These are phyloP conservation scores for Avicennia marina DNA, from an alignment of 257 asterid genomes.

Conservation along the genomic window DNA sequence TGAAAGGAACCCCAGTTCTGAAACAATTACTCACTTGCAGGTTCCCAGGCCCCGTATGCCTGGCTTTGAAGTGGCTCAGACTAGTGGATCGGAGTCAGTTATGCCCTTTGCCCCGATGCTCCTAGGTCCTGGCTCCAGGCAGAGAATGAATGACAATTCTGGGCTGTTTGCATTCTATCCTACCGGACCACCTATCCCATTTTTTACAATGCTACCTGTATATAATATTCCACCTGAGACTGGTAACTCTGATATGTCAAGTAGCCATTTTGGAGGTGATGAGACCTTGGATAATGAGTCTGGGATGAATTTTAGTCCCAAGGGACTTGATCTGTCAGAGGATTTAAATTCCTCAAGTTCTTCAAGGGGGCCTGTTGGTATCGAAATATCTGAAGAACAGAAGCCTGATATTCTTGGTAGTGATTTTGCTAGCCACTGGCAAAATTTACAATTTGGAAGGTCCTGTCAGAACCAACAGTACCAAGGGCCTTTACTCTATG, in stretches of 20 bases:
- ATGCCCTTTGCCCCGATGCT: conserved; percentile 76
- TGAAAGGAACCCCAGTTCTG: conserved; percentile 51
- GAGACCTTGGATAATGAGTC: conserved; percentile 45
- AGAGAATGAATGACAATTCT: conserved; percentile 57
- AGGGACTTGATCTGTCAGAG: conserved; percentile 52
- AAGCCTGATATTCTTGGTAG: conserved; percentile 81
- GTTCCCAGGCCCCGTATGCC: conserved; percentile 47
- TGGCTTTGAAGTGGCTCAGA: conserved; percentile 62
- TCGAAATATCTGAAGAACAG: conserved; percentile 44
- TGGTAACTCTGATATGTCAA: conserved; percentile 50
- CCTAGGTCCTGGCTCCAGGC: conserved; percentile 60
- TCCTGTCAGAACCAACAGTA: conserved; percentile 65
- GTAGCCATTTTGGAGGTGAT: conserved; percentile 50
- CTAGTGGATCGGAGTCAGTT: conserved; percentile 72
- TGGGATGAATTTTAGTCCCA: conserved; percentile 41
- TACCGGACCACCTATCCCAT: conserved; percentile 97
- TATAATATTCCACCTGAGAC: conserved; percentile 63
- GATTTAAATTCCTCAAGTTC: conserved; percentile 43
- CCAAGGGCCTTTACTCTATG: conserved; percentile 52
- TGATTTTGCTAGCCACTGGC: conserved; percentile 92
- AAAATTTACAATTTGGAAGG: conserved; percentile 87
- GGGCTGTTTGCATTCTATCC: conserved; percentile 80
- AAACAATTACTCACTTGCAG: conserved; percentile 46
- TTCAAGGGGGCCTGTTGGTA: conserved; percentile 38
- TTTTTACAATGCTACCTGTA: conserved; percentile 87